phyloP scores from a whole-genome alignment of 257 asterid species.

The Solanum piurae region DNA sequence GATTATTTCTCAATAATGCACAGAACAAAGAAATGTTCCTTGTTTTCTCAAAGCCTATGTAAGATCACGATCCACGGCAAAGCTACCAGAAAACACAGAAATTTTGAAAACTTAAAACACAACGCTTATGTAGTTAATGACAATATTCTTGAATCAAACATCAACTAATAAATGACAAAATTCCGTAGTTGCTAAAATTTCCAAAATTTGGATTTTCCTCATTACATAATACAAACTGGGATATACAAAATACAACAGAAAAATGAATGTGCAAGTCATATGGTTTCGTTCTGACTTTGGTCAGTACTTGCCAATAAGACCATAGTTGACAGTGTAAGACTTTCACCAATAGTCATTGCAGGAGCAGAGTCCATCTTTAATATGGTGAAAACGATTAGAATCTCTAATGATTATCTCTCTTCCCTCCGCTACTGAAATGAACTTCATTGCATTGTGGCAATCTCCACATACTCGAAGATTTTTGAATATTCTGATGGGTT shows the following conservation, averaged over 20 bases:
- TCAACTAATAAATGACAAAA: not conserved
- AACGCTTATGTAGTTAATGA: not conserved
- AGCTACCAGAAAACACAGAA: not conserved
- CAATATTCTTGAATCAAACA: not conserved
- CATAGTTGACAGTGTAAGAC: not conserved
- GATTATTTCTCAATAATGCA: not conserved
- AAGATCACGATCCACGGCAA: not conserved
- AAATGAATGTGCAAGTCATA: not conserved
- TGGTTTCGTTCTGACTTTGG: not conserved
- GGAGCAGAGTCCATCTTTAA: slow-evolving; percentile 65
- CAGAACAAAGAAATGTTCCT: not conserved
- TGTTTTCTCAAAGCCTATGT: not conserved
- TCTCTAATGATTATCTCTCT: slow-evolving; percentile 83
- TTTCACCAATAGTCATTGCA: slow-evolving; percentile 81
- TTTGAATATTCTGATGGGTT: slow-evolving; percentile 61
- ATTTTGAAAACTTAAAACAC: not conserved
- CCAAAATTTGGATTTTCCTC: not conserved
- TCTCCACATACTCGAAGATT: slow-evolving; percentile 90
- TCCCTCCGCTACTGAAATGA: slow-evolving; percentile 48
- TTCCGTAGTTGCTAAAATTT: not conserved
- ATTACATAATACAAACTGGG: not conserved
- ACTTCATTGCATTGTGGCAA: slow-evolving; percentile 74
- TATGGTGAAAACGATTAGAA: slow-evolving; percentile 84
- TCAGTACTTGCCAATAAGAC: not conserved
- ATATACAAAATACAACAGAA: not conserved